Conservation (phyloP, 352 stramenopile genomes). For the Phytophthora litchii region DNA sequence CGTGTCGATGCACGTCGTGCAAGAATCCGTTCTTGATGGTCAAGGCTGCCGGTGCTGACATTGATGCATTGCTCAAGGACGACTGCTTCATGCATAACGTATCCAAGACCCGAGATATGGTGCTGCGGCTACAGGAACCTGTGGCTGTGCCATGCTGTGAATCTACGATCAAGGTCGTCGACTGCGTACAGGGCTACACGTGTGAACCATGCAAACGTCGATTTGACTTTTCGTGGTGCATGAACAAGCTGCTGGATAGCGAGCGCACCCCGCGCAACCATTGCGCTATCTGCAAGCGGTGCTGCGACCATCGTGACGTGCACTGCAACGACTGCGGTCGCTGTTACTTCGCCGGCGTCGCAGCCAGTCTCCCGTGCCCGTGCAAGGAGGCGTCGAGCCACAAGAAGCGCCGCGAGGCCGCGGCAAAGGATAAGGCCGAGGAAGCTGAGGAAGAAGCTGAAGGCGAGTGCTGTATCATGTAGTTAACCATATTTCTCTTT, state of each 20-base stretch:
- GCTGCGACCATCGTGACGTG: constrained; percentile 86
- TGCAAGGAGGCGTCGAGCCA: constrained; percentile 69
- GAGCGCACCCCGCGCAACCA: constrained; percentile 82
- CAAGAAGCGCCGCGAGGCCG: constrained; percentile 57
- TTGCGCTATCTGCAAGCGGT: constrained; percentile 87
- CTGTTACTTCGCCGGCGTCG: constrained; percentile 88
- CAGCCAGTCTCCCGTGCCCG: constrained; percentile 74
- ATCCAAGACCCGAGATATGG: constrained; percentile 86
- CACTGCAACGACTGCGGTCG: constrained; percentile 83
- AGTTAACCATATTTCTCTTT: constrained; percentile 29
- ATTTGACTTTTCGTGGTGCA: constrained; percentile 87
- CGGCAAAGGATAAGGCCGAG: constrained; percentile 47
- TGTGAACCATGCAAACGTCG: constrained; percentile 52
- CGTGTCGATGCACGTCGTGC: constrained; percentile 85
- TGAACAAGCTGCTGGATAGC: constrained; percentile 78
- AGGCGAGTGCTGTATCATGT: constrained; percentile 86
- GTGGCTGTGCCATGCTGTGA: constrained; percentile 72
- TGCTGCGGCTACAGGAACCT: constrained; percentile 67
- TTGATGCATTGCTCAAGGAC: constrained; percentile 75
- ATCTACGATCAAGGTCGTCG: constrained; percentile 63
- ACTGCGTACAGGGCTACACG: constrained; percentile 77
- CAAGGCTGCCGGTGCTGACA: constrained; percentile 73
- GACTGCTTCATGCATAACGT: constrained; percentile 90
- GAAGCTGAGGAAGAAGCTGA: constrained; percentile 70
- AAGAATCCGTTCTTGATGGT: constrained; percentile 89